phyloP scores from a whole-genome alignment of 495 filamentous ascomycete species.

The Platismatia glauca region DNA sequence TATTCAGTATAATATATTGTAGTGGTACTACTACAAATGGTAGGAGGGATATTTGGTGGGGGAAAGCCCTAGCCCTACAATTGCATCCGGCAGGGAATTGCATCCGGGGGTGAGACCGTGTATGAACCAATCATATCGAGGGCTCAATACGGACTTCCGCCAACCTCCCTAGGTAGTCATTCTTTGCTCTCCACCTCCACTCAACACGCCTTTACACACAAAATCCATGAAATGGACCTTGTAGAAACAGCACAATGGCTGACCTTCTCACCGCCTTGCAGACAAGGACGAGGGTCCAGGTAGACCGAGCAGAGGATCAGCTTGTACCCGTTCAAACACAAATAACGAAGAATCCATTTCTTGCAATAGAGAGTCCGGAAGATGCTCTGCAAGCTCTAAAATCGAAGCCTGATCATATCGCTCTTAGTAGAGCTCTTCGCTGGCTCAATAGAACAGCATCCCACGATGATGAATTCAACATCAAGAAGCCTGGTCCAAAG shows the following conservation, averaged over 20 bases:
- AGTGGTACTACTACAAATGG: too few species aligned
- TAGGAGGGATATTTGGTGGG: too few species aligned
- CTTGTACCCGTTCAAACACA: conserved; percentile 4
- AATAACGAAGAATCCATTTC: background rate
- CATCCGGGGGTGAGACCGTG: too few species aligned
- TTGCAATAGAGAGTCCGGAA: conserved; percentile 30
- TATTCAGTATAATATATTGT: too few species aligned
- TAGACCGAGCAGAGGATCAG: background rate
- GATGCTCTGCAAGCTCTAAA: conserved; percentile 55
- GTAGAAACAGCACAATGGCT: conserved; percentile 34
- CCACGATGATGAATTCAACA: conserved; percentile 40
- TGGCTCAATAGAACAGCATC: conserved; percentile 41
- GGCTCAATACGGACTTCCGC: too few species aligned
- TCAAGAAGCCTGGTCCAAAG: conserved; percentile 54
- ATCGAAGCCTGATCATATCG: conserved; percentile 52
- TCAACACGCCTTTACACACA: too few species aligned
- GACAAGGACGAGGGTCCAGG: conserved; percentile 18
- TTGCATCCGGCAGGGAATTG: too few species aligned
- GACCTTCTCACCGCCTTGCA: conserved; percentile 42
- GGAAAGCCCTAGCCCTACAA: too few species aligned
- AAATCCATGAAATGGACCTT: too few species aligned
- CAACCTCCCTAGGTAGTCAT: too few species aligned
- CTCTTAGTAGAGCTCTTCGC: conserved; percentile 43
- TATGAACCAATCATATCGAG: too few species aligned
- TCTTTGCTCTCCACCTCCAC: too few species aligned